phyloP scores from a whole-genome alignment of 192 early-diverging fungal genomes.

The Dissophora globulifera region DNA sequence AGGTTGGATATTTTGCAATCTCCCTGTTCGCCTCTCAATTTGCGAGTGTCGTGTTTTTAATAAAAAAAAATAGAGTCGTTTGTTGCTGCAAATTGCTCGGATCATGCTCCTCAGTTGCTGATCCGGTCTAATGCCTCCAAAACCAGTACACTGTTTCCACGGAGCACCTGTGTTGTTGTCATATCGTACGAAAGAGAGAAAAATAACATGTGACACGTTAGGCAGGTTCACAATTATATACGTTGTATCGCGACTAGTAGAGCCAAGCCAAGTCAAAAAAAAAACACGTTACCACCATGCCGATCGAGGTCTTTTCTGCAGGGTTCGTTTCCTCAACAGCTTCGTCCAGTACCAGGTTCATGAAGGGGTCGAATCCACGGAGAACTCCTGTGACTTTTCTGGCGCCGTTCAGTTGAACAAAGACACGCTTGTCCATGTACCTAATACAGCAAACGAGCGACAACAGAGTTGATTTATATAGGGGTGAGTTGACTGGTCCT shows the following conservation, averaged over 20 bases:
- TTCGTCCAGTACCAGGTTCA: constrained; percentile 98
- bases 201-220: too few species aligned
- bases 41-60: too few species aligned
- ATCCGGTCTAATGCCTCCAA: constrained; percentile 79
- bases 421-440: constrained; percentile 87
- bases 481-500: neutral
- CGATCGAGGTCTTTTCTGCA: constrained; percentile 77
- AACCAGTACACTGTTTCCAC: constrained; percentile 80
- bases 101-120: neutral
- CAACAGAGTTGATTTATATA: neutral
- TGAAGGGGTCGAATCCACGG: constrained; percentile 98
- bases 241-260: neutral
- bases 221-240: neutral
- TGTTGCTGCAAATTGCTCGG: too few species aligned
- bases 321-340: constrained; percentile 80
- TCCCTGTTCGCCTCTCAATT: too few species aligned
- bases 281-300: constrained; percentile 78
- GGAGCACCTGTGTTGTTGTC: constrained; percentile 65
- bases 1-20: too few species aligned
- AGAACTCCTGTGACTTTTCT: constrained; percentile 94
- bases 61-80: too few species aligned
- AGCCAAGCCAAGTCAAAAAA: neutral
- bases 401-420: constrained; percentile 90
- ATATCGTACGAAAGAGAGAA: neutral
- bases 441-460: too few species aligned